Conservation (phyloP, 2,329 filamentous ascomycete genomes). For the Arthrobotrys sphaeroides region DNA sequence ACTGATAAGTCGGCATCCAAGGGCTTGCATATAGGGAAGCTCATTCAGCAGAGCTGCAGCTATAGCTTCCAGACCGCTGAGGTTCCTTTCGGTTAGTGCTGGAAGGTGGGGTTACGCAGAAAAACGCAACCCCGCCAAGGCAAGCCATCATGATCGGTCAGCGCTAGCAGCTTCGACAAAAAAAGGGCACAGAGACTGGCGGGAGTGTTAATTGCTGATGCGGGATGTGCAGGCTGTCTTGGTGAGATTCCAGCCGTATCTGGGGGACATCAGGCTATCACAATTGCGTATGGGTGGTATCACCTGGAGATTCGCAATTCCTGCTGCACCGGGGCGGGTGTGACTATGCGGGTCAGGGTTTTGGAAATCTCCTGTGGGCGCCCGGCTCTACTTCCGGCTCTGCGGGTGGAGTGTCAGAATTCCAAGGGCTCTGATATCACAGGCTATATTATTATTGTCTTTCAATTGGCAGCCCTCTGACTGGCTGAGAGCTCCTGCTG, state of each 20-base stretch:
- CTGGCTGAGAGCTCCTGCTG: neutral
- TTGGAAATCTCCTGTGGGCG: neutral
- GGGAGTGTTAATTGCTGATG: constrained; percentile 5
- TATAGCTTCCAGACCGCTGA: constrained; percentile 3
- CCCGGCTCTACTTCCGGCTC: constrained; percentile 2
- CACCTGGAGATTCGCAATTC: constrained; percentile 8
- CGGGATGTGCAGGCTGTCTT: neutral
- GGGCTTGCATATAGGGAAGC: constrained; percentile 28
- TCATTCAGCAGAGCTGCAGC: neutral
- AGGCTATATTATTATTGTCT: constrained; percentile 27
- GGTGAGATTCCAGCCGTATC: constrained; percentile 28
- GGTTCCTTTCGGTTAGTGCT: constrained; percentile 17
- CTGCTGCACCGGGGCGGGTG: neutral
- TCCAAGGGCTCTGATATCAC: constrained; percentile 16
- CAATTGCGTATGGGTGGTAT: neutral
- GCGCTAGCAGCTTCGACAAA: constrained; percentile 25
- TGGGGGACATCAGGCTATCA: constrained; percentile 8
- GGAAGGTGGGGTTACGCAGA: constrained; percentile 49
- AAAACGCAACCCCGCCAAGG: constrained; percentile 22
- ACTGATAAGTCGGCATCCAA: constrained; percentile 27
- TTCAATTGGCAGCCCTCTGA: neutral
- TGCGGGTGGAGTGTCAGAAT: constrained; percentile 22
- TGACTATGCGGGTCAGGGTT: neutral
- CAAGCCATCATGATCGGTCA: constrained; percentile 31
- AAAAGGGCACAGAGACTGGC: neutral